phyloP scores from a whole-genome alignment of 345 rosid genomes.

The Combretum micranthum region DNA sequence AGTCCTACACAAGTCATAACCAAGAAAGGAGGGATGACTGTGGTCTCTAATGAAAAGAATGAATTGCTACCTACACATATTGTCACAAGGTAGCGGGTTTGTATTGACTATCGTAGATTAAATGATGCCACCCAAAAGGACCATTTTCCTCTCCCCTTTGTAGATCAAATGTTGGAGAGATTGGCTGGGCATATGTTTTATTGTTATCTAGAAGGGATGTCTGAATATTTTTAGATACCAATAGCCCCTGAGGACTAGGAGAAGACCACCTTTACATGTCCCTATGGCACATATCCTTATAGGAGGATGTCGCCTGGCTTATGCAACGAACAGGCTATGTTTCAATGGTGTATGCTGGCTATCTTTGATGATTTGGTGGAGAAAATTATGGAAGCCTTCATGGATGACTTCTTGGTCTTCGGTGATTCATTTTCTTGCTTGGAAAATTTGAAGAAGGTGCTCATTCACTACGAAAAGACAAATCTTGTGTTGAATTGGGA shows the following conservation, averaged over 20 bases:
- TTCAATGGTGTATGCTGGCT: background rate
- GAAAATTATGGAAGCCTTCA: no score
- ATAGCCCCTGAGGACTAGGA: background rate
- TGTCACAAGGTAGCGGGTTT: background rate
- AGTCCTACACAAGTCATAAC: background rate
- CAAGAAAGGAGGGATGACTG: background rate
- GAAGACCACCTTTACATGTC: background rate
- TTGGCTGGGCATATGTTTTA: background rate
- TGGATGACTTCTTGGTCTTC: no score
- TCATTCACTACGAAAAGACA: no score
- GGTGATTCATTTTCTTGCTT: no score
- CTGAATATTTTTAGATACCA: background rate
- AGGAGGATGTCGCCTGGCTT: no score
- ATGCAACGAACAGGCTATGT: no score
- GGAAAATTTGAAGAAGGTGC: no score
- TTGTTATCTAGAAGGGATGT: background rate
- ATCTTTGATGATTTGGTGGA: background rate
- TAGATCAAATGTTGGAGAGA: background rate
- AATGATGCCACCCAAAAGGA: background rate
- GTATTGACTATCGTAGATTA: background rate
- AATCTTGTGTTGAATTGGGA: no score
- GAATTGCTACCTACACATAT: background rate
- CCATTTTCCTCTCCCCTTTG: background rate
- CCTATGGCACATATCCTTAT: background rate
- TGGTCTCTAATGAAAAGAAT: background rate